These are phyloP conservation scores for Domatiomyces catenatus DNA, from an alignment of 2,329 filamentous ascomycete genomes.

Conservation along the genomic window DNA sequence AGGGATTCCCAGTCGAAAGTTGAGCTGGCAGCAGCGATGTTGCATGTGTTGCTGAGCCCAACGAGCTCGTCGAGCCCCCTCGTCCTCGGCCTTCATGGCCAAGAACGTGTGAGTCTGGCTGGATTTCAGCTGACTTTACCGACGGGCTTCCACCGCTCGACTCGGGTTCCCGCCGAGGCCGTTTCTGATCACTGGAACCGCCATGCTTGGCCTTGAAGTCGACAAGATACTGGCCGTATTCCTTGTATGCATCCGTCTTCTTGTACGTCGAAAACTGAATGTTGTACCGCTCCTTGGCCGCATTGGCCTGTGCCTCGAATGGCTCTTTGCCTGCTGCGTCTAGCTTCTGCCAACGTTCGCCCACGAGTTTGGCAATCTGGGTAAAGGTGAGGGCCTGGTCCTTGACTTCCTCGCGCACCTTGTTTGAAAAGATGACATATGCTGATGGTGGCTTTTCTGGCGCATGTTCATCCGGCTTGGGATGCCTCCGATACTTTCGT, in stretches of 20 bases:
- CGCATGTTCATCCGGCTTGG: conserved; percentile 59
- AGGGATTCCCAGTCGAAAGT: not conserved
- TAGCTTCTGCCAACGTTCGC: conserved; percentile 66
- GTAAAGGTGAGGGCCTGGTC: conserved; percentile 65
- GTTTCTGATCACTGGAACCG: conserved; percentile 25
- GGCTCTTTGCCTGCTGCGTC: conserved; percentile 51
- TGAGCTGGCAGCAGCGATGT: not conserved
- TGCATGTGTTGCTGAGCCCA: conserved; percentile 7
- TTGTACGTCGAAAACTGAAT: conserved; percentile 60
- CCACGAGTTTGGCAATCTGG: conserved; percentile 68
- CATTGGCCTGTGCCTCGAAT: conserved; percentile 56
- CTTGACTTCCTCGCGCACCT: conserved; percentile 57
- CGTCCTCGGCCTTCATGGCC: conserved; percentile 6
- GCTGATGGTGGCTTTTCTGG: conserved; percentile 68
- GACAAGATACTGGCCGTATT: conserved; percentile 56
- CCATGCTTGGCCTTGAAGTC: conserved; percentile 63
- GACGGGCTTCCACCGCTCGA: conserved; percentile 16
- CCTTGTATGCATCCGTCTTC: conserved; percentile 53
- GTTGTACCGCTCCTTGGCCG: conserved; percentile 63
- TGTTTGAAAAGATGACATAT: conserved; percentile 75
- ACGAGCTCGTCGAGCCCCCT: conserved; percentile 12
- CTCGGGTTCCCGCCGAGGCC: conserved; percentile 29
- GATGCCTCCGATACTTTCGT: conserved; percentile 19
- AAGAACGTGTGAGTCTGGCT: conserved; percentile 2
- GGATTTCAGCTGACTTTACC: conserved; percentile 9